phyloP scores from a whole-genome alignment of 2,329 filamentous ascomycete genomes.

The Aureobasidium mangrovei region DNA sequence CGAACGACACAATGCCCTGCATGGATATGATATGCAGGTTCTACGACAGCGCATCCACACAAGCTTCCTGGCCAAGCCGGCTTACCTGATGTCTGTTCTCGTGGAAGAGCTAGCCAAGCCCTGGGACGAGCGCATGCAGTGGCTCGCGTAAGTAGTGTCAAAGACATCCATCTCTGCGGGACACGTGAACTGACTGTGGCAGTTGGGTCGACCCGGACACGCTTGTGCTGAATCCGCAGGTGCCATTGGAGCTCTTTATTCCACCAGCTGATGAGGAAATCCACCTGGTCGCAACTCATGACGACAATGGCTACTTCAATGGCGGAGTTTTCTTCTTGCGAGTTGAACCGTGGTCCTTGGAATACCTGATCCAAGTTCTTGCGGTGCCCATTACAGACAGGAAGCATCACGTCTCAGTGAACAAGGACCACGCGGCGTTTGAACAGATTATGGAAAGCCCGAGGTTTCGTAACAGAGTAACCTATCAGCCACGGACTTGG shows the following conservation, averaged over 20 bases:
- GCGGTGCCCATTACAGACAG: constrained; percentile 15
- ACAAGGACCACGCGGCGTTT: constrained; percentile 16
- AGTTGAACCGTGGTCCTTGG: constrained; percentile 21
- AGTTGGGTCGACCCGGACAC: constrained; percentile 24
- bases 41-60: constrained; percentile 24
- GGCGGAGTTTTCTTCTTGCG: constrained; percentile 26
- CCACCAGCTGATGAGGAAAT: constrained; percentile 23
- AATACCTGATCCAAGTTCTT: constrained; percentile 20
- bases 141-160: constrained; percentile 24
- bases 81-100: constrained; percentile 24
- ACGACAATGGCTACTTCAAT: constrained; percentile 23
- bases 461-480: constrained; percentile 12
- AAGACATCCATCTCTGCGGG: background rate
- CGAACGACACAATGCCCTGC: constrained; percentile 25
- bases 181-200: constrained; percentile 2
- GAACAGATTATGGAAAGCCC: constrained; percentile 14
- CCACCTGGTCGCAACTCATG: constrained; percentile 21
- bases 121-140: constrained; percentile 20
- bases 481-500: constrained; percentile 20
- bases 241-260: constrained; percentile 27
- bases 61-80: constrained; percentile 17
- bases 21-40: constrained; percentile 30
- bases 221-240: constrained; percentile 23
- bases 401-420: constrained; percentile 18
- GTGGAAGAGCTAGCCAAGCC: constrained; percentile 25